These are phyloP conservation scores for Dactylis glomerata DNA, from an alignment of 176 grass and related monocot genomes.

Conservation along the genomic window DNA sequence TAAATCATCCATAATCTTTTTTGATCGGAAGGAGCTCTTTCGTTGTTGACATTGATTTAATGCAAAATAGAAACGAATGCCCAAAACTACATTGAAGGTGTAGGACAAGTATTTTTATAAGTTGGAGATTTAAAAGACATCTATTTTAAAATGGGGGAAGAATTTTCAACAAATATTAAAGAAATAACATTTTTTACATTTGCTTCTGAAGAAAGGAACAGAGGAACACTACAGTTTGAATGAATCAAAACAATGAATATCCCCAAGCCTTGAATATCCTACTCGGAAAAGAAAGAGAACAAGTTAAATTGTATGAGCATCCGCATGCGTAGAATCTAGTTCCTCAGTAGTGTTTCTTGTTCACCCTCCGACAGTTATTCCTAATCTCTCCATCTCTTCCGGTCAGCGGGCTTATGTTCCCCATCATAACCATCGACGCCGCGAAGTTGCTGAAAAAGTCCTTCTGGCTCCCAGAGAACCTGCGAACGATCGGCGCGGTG, in stretches of 20 bases:
- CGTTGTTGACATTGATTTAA: background rate
- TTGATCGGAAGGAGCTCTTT: too few relatives aligned
- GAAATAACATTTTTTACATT: background rate
- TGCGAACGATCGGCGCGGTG: conserved; percentile 15
- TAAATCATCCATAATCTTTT: too few relatives aligned
- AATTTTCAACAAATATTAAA: background rate
- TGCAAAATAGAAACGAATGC: background rate
- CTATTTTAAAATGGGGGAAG: background rate
- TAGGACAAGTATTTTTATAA: background rate
- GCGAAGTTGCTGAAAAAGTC: conserved; percentile 47
- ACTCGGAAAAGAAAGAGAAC: background rate
- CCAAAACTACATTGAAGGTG: background rate
- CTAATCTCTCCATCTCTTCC: conserved; percentile 48
- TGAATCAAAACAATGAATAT: background rate
- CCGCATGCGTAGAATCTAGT: background rate
- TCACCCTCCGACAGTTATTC: conserved; percentile 38
- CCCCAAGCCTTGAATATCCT: background rate
- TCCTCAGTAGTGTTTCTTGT: conserved; percentile 8
- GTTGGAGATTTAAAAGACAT: background rate
- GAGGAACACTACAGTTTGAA: background rate
- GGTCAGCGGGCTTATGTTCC: conserved; percentile 44
- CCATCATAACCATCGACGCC: conserved; percentile 54
- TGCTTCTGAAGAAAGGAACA: background rate
- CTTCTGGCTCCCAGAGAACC: conserved; percentile 25
- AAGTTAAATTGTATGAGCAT: background rate